These are phyloP conservation scores for Prunus dulcis DNA, from an alignment of 306 rosid genomes.

Conservation along the genomic window DNA sequence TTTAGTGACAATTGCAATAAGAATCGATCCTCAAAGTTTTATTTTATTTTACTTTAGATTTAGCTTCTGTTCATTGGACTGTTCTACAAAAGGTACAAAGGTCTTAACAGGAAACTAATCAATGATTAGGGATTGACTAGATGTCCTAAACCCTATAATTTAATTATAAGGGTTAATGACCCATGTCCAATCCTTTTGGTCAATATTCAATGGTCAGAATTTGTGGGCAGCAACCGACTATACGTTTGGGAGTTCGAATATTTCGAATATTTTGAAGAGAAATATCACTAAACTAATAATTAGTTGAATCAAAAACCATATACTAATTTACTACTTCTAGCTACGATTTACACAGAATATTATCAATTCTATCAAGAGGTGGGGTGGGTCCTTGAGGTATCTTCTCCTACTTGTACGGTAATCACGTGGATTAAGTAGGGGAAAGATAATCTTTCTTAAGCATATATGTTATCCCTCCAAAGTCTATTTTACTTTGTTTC, in stretches of 20 bases:
- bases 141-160: neutral
- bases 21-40: neutral
- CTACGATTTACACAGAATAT: too few relatives aligned
- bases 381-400: slow-evolving; percentile 5
- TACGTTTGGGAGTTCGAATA: too few relatives aligned
- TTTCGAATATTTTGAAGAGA: too few relatives aligned
- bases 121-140: neutral
- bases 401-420: slow-evolving; percentile 2
- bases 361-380: too few relatives aligned
- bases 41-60: neutral
- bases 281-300: too few relatives aligned
- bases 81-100: neutral
- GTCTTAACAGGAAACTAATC: neutral
- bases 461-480: neutral
- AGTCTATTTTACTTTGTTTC: neutral
- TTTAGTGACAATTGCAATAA: neutral
- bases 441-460: neutral
- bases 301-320: too few relatives aligned
- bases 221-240: neutral
- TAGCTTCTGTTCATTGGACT: neutral
- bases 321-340: too few relatives aligned
- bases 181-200: neutral
- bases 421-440: neutral
- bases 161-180: neutral
- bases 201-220: neutral